These are phyloP conservation scores for Gastrolobium villosum DNA, from an alignment of 306 rosid species.

Conservation along the genomic window DNA sequence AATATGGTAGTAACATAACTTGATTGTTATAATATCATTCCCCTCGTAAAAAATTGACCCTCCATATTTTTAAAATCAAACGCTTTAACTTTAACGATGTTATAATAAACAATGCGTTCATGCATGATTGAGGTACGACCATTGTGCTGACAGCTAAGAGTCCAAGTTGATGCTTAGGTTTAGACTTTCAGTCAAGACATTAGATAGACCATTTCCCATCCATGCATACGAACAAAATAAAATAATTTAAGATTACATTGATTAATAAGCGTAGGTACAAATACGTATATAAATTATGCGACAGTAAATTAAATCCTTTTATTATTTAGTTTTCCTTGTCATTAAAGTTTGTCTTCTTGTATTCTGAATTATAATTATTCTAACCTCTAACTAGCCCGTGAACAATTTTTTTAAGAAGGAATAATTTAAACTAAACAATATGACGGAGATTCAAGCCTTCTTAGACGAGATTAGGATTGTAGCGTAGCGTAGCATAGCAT, in stretches of 20 bases:
- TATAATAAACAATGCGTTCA: background rate
- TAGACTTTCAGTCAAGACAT: background rate
- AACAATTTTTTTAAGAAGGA: background rate
- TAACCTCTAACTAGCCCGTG: background rate
- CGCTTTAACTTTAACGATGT: too few relatives aligned
- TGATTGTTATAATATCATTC: too few relatives aligned
- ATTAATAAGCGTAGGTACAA: too few relatives aligned
- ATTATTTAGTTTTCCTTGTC: background rate
- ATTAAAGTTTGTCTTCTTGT: background rate
- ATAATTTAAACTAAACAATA: too few relatives aligned
- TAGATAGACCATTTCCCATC: background rate
- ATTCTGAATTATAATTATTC: background rate
- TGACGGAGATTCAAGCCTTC: too few relatives aligned
- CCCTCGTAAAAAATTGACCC: too few relatives aligned
- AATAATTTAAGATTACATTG: background rate
- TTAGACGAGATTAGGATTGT: too few relatives aligned
- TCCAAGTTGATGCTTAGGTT: constrained; percentile 4
- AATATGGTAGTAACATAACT: too few relatives aligned
- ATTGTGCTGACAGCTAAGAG: background rate
- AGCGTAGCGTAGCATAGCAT: background rate
- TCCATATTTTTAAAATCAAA: too few relatives aligned
- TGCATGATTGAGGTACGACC: background rate
- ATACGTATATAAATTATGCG: background rate
- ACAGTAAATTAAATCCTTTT: background rate
- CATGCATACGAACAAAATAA: background rate